phyloP scores from a whole-genome alignment of 129 eudicot species.

The Logfia minima region DNA sequence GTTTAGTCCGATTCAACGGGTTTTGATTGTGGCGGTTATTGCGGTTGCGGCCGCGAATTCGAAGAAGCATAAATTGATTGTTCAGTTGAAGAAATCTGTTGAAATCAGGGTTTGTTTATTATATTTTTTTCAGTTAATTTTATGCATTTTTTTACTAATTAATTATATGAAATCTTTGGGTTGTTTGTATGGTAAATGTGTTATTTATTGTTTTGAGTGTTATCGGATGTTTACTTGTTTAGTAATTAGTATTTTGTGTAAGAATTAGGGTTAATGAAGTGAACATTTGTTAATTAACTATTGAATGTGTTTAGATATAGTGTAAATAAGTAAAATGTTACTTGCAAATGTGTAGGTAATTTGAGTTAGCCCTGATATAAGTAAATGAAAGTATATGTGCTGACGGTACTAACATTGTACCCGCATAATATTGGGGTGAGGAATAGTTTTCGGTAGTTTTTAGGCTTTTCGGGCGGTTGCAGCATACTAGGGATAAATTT shows the following conservation, averaged over 20 bases:
- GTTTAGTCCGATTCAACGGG: slow-evolving; percentile 76
- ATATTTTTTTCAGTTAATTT: neutral
- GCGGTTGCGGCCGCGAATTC: slow-evolving; percentile 58
- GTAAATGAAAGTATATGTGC: neutral
- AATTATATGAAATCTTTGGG: neutral
- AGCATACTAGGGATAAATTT: too few relatives aligned
- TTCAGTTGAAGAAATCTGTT: slow-evolving; percentile 50
- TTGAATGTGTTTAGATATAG: neutral
- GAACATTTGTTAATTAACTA: neutral
- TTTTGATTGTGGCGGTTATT: slow-evolving; percentile 66
- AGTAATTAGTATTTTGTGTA: neutral
- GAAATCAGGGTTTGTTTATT: slow-evolving; percentile 61
- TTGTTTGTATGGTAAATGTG: neutral
- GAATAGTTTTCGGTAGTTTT: neutral
- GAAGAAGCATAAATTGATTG: slow-evolving; percentile 54
- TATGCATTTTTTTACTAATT: neutral
- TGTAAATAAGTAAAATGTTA: neutral
- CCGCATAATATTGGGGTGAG: neutral
- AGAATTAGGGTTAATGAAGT: neutral
- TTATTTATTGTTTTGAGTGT: neutral
- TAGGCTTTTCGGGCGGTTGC: too few relatives aligned
- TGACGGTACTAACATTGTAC: neutral
- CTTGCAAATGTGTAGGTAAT: neutral
- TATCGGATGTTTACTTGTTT: neutral
- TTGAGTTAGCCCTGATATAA: neutral